Conservation (phyloP, 1,139 yeast genomes). For the Blastobotrys apis region DNA sequence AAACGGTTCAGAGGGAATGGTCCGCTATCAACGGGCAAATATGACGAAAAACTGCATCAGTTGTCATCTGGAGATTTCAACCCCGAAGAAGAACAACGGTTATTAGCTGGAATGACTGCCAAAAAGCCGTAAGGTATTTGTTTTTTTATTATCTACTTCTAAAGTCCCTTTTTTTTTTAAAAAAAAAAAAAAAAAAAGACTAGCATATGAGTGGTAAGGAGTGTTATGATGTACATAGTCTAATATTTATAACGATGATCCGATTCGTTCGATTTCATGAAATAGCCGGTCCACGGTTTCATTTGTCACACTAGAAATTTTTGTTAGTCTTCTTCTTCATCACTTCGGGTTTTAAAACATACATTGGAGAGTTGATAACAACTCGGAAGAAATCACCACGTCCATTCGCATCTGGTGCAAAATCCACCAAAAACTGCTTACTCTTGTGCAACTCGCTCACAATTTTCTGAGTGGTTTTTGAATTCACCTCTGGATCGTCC, state of each 20-base stretch:
- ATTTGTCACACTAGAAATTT: conserved; percentile 41
- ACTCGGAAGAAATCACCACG: conserved; percentile 81
- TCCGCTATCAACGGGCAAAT: conserved; percentile 85
- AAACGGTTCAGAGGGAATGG: conserved; percentile 94
- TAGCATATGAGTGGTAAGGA: conserved; percentile 1
- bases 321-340: conserved; percentile 36
- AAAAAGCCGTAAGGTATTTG: conserved; percentile 9
- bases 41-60: conserved; percentile 79
- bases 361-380: conserved; percentile 75
- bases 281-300: conserved; percentile 43
- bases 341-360: too few species aligned
- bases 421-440: conserved; percentile 72
- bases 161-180: too few species aligned
- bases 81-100: conserved; percentile 60
- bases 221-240: neutral
- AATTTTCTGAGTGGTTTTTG: conserved; percentile 58
- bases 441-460: conserved; percentile 56
- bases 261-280: conserved; percentile 29
- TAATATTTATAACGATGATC: neutral
- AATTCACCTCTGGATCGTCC: conserved; percentile 41
- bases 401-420: conserved; percentile 60
- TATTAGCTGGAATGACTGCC: conserved; percentile 15
- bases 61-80: conserved; percentile 77
- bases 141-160: neutral
- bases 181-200: conserved; percentile 1